These are phyloP conservation scores for Lasiosphaeris hirsuta DNA, from an alignment of 495 filamentous ascomycete species.

Conservation along the genomic window DNA sequence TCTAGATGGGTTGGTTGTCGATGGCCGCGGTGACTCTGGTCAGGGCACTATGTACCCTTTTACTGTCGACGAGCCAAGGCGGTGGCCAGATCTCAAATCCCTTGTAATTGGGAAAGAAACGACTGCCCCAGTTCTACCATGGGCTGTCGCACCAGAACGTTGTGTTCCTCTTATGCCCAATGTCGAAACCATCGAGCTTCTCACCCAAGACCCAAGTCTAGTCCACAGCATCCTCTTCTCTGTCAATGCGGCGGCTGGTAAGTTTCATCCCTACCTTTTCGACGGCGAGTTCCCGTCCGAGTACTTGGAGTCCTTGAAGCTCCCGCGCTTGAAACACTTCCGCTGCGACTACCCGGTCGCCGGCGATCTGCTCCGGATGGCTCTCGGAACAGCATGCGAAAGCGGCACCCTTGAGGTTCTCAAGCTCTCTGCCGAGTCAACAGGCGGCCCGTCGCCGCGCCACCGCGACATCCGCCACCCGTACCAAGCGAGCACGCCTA, in stretches of 20 bases:
- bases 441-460: too few species aligned
- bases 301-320: not conserved
- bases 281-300: too few species aligned
- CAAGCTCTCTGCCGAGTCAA: constrained; percentile 10
- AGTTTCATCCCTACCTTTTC: not conserved
- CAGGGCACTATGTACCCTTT: too few species aligned
- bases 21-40: not conserved
- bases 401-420: constrained; percentile 20
- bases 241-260: not conserved
- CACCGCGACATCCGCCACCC: not conserved
- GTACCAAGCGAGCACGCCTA: not conserved
- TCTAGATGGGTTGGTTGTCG: constrained; percentile 10
- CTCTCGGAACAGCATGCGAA: constrained; percentile 8
- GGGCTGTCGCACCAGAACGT: too few species aligned
- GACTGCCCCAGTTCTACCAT: too few species aligned
- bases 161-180: not conserved
- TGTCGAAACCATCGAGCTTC: not conserved
- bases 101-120: constrained; percentile 3
- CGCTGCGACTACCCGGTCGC: constrained; percentile 11
- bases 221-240: too few species aligned
- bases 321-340: constrained; percentile 23
- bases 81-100: constrained; percentile 1
- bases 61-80: not conserved
- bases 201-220: too few species aligned
- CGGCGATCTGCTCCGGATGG: not conserved